A percentile compares a stretch with the other conserved stretches of the same genome.
Conservation (phyloP, 176 grass and related monocot genomes). For the Triticum timopheevii region DNA sequence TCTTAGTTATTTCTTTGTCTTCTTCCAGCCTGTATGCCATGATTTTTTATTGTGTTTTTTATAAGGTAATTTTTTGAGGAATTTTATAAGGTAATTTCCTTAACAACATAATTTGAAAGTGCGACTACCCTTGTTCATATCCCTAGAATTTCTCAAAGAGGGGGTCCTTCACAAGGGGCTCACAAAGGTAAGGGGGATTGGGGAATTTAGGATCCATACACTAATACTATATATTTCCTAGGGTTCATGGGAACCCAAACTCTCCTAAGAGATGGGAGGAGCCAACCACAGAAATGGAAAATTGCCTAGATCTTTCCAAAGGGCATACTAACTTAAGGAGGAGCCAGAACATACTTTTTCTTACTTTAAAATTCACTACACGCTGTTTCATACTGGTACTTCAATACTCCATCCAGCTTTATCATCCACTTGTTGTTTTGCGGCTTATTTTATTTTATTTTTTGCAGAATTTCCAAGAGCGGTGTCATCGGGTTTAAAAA, state of each 20-base stretch:
- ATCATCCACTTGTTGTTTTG: neutral
- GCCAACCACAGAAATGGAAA: neutral
- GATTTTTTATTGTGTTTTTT: neutral
- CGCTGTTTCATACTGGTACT: neutral
- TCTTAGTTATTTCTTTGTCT: neutral
- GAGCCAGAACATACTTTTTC: neutral
- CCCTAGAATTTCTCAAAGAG: neutral
- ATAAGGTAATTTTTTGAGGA: too few species aligned
- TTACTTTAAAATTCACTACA: neutral
- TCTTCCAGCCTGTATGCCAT: neutral
- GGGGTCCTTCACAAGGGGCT: neutral
- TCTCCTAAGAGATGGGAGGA: neutral
- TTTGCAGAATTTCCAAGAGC: conserved; percentile 38
- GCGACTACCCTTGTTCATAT: neutral
- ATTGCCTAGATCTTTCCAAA: neutral
- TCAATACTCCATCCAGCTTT: neutral
- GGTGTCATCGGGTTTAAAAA: conserved; percentile 58
- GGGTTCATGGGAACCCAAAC: neutral
- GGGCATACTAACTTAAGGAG: neutral
- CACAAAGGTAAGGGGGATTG: neutral
- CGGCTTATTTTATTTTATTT: neutral
- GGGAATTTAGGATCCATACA: neutral
- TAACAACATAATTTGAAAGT: neutral
- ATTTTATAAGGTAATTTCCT: neutral
- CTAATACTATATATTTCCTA: neutral